Conservation (phyloP, 73 alveolate species). For the Diophrys appendiculata region DNA sequence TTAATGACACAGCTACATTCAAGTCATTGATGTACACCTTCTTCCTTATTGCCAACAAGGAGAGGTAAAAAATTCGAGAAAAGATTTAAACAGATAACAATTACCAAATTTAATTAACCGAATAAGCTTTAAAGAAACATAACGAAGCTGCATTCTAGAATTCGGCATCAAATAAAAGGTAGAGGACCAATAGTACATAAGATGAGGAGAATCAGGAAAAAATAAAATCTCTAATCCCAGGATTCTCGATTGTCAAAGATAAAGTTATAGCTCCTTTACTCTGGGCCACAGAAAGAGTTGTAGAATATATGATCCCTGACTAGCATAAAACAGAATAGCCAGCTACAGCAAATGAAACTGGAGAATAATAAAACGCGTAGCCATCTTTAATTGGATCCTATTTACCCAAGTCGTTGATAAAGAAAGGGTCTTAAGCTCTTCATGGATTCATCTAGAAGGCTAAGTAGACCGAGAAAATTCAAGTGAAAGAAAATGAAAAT, state of each 20-base stretch:
- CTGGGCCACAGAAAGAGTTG: constrained; percentile 65
- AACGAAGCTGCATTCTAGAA: not conserved
- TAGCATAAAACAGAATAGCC: not conserved
- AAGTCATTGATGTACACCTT: constrained; percentile 50
- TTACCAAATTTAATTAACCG: constrained; percentile 39
- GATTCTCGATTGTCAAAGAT: constrained; percentile 53
- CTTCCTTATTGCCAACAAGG: constrained; percentile 44
- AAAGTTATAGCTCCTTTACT: constrained; percentile 56
- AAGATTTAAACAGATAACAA: constrained; percentile 48
- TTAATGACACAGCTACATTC: constrained; percentile 32
- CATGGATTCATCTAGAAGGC: not conserved
- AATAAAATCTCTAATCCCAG: constrained; percentile 27
- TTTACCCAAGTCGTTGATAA: not conserved
- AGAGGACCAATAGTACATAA: not conserved
- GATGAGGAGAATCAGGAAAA: not conserved
- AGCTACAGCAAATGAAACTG: not conserved
- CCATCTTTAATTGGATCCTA: not conserved
- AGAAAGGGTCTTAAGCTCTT: not conserved
- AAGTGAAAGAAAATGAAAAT: constrained; percentile 6
- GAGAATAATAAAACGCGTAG: not conserved
- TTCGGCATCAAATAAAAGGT: not conserved
- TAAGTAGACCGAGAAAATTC: no score
- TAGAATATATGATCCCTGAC: constrained; percentile 52
- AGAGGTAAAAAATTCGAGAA: constrained; percentile 24
- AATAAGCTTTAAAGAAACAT: constrained; percentile 30